phyloP scores from a whole-genome alignment of 257 asterid species.

The Apocynum venetum region DNA sequence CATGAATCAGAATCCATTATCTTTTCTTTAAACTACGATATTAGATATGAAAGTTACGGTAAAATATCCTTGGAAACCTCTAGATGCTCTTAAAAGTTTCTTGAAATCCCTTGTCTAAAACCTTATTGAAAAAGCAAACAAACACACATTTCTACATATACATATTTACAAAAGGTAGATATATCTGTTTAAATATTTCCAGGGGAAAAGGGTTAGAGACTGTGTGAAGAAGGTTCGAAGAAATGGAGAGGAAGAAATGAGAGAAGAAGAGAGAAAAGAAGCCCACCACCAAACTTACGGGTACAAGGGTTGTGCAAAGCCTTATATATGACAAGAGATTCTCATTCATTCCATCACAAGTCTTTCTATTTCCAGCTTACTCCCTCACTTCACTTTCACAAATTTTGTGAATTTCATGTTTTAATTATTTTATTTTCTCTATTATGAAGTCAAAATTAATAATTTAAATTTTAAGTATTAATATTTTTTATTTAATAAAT shows the following conservation, averaged over 20 bases:
- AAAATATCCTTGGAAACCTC: not conserved
- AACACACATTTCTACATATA: not conserved
- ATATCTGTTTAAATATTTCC: not conserved
- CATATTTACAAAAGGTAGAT: not conserved
- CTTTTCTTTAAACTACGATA: not conserved
- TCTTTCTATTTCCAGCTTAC: not conserved
- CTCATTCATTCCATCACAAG: too few relatives aligned
- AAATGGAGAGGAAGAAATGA: slow-evolving; percentile 32
- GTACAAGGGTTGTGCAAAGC: not conserved
- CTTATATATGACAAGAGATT: slow-evolving; percentile 6
- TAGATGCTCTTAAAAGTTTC: not conserved
- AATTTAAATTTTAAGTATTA: too few relatives aligned
- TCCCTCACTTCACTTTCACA: too few relatives aligned
- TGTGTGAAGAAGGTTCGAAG: slow-evolving; percentile 35
- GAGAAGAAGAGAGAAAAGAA: slow-evolving; percentile 26
- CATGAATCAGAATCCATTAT: slow-evolving; percentile 80
- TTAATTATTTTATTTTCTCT: too few relatives aligned
- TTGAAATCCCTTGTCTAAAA: not conserved
- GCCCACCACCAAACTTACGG: slow-evolving; percentile 39
- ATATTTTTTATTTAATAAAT: too few relatives aligned
- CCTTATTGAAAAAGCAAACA: not conserved
- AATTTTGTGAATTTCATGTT: too few relatives aligned
- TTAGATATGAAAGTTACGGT: not conserved
- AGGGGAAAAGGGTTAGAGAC: slow-evolving; percentile 6
- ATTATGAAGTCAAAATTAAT: too few relatives aligned